Evolutionary conservation across 2,329 filamentous ascomycete genomes (phyloP), one percentile per base, ranked within the genome.

Genomic region (Ceratocystis cubensis): DNA sequence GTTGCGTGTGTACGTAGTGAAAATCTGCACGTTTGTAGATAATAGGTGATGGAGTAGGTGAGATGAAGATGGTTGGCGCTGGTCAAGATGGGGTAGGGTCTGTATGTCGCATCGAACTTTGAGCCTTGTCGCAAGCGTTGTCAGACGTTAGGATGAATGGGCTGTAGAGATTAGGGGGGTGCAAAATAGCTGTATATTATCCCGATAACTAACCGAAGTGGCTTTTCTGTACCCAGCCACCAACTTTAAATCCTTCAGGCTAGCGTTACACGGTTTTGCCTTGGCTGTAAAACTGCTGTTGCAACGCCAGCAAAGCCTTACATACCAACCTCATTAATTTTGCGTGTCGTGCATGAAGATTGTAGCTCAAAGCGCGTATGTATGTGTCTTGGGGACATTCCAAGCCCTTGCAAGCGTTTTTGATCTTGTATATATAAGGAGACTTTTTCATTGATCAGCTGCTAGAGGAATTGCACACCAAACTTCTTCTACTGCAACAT

Each of bases 251-350:
- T 28, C 25, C n/a, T 8, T 22, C 28, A 20, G 17, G 25, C 37
- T 20, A n/a, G 17, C 44, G 20, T n/a, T 28, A 59, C 63, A 65
- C 48, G 33, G 53, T n/a, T 33, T 41, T n/a, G 41, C 45, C 28
- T 59, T 37, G 37, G 13, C 17, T 10, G 17, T 17, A 15, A 28
- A 59, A 28, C 56, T 59, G 28, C 46, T 48, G 56, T 22, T 48
- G 28, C 61, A 30, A 33, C 4, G 37, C 44, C 25, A 13, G 61
- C 41, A 44, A 63, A 50, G 17, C 25, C 30, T 33, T 33, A 7
- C 10, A 50, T 17, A 45, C 61, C 45, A 63, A 25, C 61, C 61
- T 50, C 61, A 17, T 25, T 8, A 33, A 33, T 63, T 63, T 48
- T 33, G 30, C 45, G n/a, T 22, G 30, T 13, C 44, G 2, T 10